Percentiles rank a stretch among this genome's conserved stretches.
Evolutionary conservation across 2,329 filamentous ascomycete species (phyloP).

Genomic region (Aspergillus sergii): DNA sequence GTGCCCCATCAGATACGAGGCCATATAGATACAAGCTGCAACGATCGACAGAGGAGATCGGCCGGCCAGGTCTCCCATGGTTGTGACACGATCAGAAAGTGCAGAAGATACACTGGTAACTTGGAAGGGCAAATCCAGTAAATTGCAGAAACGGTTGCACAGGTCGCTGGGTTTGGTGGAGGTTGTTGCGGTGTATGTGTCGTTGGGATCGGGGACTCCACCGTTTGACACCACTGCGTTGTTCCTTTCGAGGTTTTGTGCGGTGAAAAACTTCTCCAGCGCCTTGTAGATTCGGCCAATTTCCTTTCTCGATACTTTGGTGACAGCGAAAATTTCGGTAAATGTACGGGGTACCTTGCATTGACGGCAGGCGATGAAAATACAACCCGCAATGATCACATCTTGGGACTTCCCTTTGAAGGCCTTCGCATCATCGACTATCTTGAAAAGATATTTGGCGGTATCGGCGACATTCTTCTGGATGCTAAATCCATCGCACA

Average conservation of each 20-base stretch:
- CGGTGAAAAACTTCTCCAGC: slow-evolving; percentile 83
- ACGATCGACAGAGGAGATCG: slow-evolving; percentile 93
- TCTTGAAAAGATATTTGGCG: slow-evolving; percentile 93
- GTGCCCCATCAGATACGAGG: slow-evolving; percentile 81
- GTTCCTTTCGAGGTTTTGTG: slow-evolving; percentile 65
- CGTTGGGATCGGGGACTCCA: slow-evolving; percentile 53
- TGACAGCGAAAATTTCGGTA: slow-evolving; percentile 90
- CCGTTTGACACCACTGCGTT: slow-evolving; percentile 54
- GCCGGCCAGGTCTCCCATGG: slow-evolving; percentile 80
- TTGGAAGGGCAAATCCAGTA: slow-evolving; percentile 73
- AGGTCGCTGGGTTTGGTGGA: slow-evolving; percentile 82
- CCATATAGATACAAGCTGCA: slow-evolving; percentile 95
- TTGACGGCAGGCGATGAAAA: slow-evolving; percentile 96
- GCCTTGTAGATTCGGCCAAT: slow-evolving; percentile 95
- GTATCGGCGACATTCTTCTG: slow-evolving; percentile 81
- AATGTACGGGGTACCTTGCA: slow-evolving; percentile 86
- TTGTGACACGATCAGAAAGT: slow-evolving; percentile 75
- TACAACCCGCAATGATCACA: slow-evolving; percentile 90
- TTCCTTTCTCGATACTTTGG: slow-evolving; percentile 94
- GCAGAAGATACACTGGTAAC: slow-evolving; percentile 79
- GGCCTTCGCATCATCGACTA: slow-evolving; percentile 86
- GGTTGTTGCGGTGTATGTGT: slow-evolving; percentile 69
- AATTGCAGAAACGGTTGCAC: slow-evolving; percentile 85
- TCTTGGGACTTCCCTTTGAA: slow-evolving; percentile 97
- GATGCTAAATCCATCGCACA: slow-evolving; percentile 84